These are phyloP conservation scores for Malania oleifera DNA, from an alignment of 164 flowering plant genomes.

Conservation along the genomic window DNA sequence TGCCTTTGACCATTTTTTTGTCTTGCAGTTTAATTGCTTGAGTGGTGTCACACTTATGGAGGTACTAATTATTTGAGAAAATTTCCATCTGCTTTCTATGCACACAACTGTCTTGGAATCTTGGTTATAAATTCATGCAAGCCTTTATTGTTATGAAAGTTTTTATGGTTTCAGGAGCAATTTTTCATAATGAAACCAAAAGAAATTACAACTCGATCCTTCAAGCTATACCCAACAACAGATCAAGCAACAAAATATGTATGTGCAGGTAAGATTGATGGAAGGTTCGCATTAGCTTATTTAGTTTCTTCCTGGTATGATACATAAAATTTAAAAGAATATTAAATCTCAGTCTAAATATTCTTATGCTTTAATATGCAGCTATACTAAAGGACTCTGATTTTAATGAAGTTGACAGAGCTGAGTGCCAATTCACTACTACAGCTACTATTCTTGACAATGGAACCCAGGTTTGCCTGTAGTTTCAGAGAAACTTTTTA, in stretches of 20 bases:
- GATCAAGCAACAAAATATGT: constrained; percentile 77
- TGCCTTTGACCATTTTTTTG: not conserved
- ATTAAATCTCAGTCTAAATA: not conserved
- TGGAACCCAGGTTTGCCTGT: constrained; percentile 66
- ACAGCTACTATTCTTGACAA: constrained; percentile 75
- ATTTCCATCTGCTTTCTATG: not conserved
- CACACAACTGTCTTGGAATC: not conserved
- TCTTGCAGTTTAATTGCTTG: constrained; percentile 74
- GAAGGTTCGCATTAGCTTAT: not conserved
- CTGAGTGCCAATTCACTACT: constrained; percentile 88
- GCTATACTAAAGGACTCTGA: constrained; percentile 90
- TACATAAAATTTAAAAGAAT: not conserved
- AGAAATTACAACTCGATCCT: constrained; percentile 48
- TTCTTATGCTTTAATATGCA: constrained; percentile 35
- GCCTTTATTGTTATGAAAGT: constrained; percentile 1
- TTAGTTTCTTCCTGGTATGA: constrained; percentile 4
- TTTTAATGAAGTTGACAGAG: constrained; percentile 84
- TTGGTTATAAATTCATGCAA: not conserved
- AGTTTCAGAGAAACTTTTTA: not conserved
- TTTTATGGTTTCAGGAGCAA: constrained; percentile 59
- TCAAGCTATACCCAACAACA: constrained; percentile 62
- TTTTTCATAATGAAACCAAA: constrained; percentile 77
- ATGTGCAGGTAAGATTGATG: constrained; percentile 50
- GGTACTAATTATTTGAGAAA: constrained; percentile 29
- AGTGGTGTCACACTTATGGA: constrained; percentile 59